Base-by-base conservation (phyloP, 768 basidiomycete species). In the Suillus weaverae region DNA sequence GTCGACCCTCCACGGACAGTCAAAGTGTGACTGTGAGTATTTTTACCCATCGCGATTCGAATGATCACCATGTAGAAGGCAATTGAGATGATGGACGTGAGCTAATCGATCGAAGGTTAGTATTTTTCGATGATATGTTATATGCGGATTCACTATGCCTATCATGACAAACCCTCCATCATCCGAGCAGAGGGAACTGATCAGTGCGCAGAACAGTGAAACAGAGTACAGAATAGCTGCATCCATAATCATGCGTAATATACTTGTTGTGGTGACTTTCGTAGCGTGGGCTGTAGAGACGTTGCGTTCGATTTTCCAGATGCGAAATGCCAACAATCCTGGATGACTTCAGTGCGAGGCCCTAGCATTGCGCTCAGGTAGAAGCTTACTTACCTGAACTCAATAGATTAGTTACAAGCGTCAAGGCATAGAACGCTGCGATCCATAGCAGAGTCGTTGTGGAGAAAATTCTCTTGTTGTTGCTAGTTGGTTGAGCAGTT, bases 51-150 rank as follows among this genome's bases (percentile, higher is more conserved):
- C 14, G 36, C 64, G 5, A 64, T 46, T 6, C 64, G 64, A 14
- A 64, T 64, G 20, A 64, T 35, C 11, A 64, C 60, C 64, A 64
- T 64, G 30, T 64, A 64, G 38, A 64, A 64, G 4, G 48, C 18
- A 32, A 64, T 64, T 0, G 64, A 64, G 18, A 64, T 64, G 41
- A 64, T 62, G 1, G 63, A 44, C 7, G 22, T 64, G 32, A 64
- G 38, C 63, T 64, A 36, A 3, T 13, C 9, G 26, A 6, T 41
- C 18, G 30, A 18, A 10, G 20, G 22, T 41, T 2, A 51, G 39
- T n/a, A 14, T 9, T 18, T 57, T 10, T 5, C 38, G 30, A 36
- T 20, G 33, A 35, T 53, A 9, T 22, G 18, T 36, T 43, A 30
- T 43, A 61, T 32, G 13, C 43, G n/a, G 2, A 35, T 32, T 50